phyloP scores from a whole-genome alignment of 306 rosid genomes.

The Cucurbita ficifolia region DNA sequence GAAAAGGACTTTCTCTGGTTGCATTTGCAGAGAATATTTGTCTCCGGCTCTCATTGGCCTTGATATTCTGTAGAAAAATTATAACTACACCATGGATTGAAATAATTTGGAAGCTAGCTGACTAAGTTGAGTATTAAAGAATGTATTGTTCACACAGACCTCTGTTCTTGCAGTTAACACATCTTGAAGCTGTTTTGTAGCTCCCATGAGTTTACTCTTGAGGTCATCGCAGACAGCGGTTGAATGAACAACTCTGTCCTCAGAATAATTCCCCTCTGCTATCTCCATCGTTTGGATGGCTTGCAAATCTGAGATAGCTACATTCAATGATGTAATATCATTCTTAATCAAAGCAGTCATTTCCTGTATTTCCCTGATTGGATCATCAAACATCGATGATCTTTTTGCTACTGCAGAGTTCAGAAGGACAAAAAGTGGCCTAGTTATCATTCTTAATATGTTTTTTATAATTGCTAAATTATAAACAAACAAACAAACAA shows the following conservation, averaged over 20 bases:
- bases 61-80: slow-evolving; percentile 43
- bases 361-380: slow-evolving; percentile 67
- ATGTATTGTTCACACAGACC: slow-evolving; percentile 23
- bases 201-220: slow-evolving; percentile 73
- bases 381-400: slow-evolving; percentile 82
- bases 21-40: slow-evolving; percentile 67
- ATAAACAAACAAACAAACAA: neutral
- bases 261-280: slow-evolving; percentile 58
- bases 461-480: neutral
- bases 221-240: slow-evolving; percentile 82
- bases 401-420: slow-evolving; percentile 63
- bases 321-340: slow-evolving; percentile 72
- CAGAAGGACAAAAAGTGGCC: neutral
- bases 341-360: slow-evolving; percentile 60
- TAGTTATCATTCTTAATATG: neutral
- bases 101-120: neutral
- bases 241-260: slow-evolving; percentile 73
- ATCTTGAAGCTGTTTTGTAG: slow-evolving; percentile 68
- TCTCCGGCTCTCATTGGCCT: slow-evolving; percentile 85
- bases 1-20: slow-evolving; percentile 57
- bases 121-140: neutral
- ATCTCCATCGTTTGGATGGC: slow-evolving; percentile 60
- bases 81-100: neutral
- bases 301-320: slow-evolving; percentile 65
- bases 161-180: slow-evolving; percentile 78